Evolutionary conservation across 2,329 filamentous ascomycete species (phyloP), one percentile per base, ranked within the genome.

Genomic region (Phialophora macrospora): DNA sequence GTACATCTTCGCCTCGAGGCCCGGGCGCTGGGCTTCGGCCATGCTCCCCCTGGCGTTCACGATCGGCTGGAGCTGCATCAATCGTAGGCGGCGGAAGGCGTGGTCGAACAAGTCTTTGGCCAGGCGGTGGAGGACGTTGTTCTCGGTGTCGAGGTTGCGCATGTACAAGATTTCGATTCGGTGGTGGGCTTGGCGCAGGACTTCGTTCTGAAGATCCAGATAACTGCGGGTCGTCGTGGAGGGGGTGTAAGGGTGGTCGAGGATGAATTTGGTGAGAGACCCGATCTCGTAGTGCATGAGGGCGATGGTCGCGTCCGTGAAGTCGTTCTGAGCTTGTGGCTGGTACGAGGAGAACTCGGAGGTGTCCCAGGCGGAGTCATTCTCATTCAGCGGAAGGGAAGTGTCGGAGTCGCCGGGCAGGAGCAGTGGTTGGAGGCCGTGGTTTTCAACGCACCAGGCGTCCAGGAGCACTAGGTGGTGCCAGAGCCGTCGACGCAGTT

Each of bases 401-500:
- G 56, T 60, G 41, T 64, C 49, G 9, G 26, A 9, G 11, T 60
- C 34, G 14, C 20, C 49, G 22, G 26, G 28, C 5, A 32, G 55
- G 17, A 55, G 30, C 9, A 60, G 49, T 4, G 62, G 56, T 44
- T 60, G 62, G 28, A 64, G 9, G 17, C 62, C 56, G 17, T 64
- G 62, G 11, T 64, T 60, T 30, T 64, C 62, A 17, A 64, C 62
- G 82, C 80, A 72, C 90, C 87, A 0, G 89, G 76, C 20, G 87
- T 78, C 71, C 68, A 63, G 30, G 24, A 63, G 55, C 20, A 44
- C 74, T 26, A 78, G 58, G 30, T 60, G 60, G 73, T 76, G 76
- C 77, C 77, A 79, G 0, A 75, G 65, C 41, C 74, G 72, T 49
- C 77, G 74, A 51, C 77, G 73, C 68, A 77, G 76, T 48, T 78